These are phyloP conservation scores for Neonectria ditissima DNA, from an alignment of 2,329 filamentous ascomycete species.

Conservation along the genomic window DNA sequence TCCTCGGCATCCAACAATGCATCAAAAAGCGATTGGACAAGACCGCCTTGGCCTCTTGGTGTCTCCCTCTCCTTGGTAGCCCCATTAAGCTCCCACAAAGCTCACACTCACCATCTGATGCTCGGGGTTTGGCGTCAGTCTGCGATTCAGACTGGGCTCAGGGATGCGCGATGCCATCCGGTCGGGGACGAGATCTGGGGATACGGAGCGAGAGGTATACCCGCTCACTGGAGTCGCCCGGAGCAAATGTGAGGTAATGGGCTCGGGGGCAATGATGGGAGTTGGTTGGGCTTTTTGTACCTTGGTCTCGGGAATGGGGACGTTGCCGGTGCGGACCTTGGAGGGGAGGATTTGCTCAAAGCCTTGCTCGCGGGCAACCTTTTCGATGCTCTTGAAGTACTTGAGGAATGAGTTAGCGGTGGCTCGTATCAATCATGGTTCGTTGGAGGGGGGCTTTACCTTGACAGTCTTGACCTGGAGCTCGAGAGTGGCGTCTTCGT, in stretches of 20 bases:
- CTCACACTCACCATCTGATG: constrained; percentile 51
- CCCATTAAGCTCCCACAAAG: constrained; percentile 34
- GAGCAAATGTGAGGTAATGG: constrained; percentile 66
- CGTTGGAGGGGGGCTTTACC: constrained; percentile 51
- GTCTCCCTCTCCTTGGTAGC: neutral
- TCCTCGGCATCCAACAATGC: constrained; percentile 12
- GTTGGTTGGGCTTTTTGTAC: constrained; percentile 58
- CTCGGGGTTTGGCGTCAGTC: constrained; percentile 63
- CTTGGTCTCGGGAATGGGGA: constrained; percentile 52
- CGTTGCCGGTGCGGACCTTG: constrained; percentile 65
- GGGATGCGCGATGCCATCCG: constrained; percentile 70
- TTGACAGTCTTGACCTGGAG: constrained; percentile 80
- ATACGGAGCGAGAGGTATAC: constrained; percentile 66
- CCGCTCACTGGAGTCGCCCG: constrained; percentile 67
- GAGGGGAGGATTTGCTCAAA: constrained; percentile 70
- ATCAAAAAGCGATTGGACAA: constrained; percentile 34
- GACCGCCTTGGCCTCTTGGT: constrained; percentile 23
- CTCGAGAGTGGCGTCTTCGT: constrained; percentile 82
- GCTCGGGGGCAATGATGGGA: constrained; percentile 65
- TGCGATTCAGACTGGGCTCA: constrained; percentile 58
- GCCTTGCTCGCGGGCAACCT: constrained; percentile 67
- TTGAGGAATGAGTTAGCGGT: constrained; percentile 42
- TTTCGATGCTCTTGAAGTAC: constrained; percentile 80
- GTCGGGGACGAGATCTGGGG: constrained; percentile 71
- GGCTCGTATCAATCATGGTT: constrained; percentile 6